These are phyloP conservation scores for Solanum piurae DNA, from an alignment of 257 asterid species.

Conservation along the genomic window DNA sequence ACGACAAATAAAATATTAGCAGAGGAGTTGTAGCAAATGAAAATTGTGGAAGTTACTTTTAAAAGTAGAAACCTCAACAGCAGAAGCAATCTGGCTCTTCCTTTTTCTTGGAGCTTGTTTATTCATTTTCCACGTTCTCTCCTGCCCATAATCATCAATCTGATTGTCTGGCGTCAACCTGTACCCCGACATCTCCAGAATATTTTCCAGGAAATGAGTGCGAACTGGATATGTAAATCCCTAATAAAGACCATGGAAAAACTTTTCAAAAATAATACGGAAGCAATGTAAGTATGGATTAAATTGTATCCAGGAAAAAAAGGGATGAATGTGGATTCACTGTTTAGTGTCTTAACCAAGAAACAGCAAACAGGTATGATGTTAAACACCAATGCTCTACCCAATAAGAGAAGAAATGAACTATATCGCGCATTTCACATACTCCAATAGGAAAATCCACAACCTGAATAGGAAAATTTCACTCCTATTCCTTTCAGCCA, in stretches of 20 bases:
- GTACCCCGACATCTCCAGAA: slow-evolving; percentile 81
- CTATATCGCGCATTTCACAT: not conserved
- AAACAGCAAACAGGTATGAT: not conserved
- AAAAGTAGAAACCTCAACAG: slow-evolving; percentile 62
- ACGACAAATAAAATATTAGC: slow-evolving; percentile 18
- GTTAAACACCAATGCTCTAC: not conserved
- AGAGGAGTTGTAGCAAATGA: slow-evolving; percentile 3
- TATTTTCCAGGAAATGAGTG: slow-evolving; percentile 71
- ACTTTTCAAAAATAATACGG: not conserved
- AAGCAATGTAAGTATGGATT: not conserved
- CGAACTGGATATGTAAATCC: slow-evolving; percentile 72
- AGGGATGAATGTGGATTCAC: not conserved
- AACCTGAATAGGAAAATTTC: not conserved
- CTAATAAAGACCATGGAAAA: slow-evolving; percentile 4
- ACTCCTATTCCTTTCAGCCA: not conserved
- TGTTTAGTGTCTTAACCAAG: not conserved
- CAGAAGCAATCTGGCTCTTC: slow-evolving; percentile 80
- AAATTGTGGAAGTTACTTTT: not conserved
- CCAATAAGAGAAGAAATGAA: not conserved
- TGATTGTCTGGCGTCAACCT: slow-evolving; percentile 77
- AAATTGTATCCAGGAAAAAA: not conserved
- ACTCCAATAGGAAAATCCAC: not conserved
- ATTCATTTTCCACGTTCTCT: slow-evolving; percentile 77
- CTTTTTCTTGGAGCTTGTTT: slow-evolving; percentile 81
- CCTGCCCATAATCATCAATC: slow-evolving; percentile 81